Evolutionary conservation across 768 basidiomycete species (phyloP).

Genomic region (Agaricus sinodeliciosus): DNA sequence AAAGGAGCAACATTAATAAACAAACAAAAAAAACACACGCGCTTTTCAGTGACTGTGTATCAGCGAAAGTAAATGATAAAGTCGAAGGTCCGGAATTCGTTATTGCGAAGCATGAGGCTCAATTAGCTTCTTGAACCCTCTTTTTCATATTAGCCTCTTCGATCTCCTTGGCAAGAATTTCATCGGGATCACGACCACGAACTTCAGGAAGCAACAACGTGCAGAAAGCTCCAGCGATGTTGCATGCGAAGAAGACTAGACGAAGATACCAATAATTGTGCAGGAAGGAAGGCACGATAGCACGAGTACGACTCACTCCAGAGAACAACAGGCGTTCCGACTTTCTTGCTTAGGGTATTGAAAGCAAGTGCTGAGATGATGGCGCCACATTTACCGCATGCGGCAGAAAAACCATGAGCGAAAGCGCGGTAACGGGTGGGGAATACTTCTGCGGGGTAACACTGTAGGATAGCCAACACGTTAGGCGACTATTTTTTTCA

Average conservation of each 20-base stretch:
- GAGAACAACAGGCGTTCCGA: constrained; percentile 59
- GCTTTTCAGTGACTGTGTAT: too few species aligned
- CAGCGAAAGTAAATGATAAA: too few species aligned
- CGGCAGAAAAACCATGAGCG: constrained; percentile 73
- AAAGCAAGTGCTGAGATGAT: constrained; percentile 73
- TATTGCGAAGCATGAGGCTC: too few species aligned
- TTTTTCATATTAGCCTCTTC: constrained; percentile 1
- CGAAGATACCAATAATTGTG: neutral
- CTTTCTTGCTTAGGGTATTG: constrained; percentile 50
- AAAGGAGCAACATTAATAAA: too few species aligned
- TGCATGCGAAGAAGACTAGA: constrained; percentile 62
- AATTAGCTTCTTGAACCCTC: too few species aligned
- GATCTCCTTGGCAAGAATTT: constrained; percentile 29
- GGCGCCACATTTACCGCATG: constrained; percentile 67
- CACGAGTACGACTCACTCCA: constrained; percentile 51
- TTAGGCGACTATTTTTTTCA: neutral
- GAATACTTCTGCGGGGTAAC: constrained; percentile 75
- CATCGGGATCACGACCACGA: constrained; percentile 31
- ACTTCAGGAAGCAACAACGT: constrained; percentile 35
- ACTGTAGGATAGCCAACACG: constrained; percentile 23
- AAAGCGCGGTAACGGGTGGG: constrained; percentile 69
- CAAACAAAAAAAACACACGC: too few species aligned
- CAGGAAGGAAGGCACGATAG: neutral
- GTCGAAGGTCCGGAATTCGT: too few species aligned
- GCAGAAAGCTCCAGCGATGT: constrained; percentile 44